phyloP scores from a whole-genome alignment of 163 green algal genomes.

The Chlamydomonas reinhardtii region DNA sequence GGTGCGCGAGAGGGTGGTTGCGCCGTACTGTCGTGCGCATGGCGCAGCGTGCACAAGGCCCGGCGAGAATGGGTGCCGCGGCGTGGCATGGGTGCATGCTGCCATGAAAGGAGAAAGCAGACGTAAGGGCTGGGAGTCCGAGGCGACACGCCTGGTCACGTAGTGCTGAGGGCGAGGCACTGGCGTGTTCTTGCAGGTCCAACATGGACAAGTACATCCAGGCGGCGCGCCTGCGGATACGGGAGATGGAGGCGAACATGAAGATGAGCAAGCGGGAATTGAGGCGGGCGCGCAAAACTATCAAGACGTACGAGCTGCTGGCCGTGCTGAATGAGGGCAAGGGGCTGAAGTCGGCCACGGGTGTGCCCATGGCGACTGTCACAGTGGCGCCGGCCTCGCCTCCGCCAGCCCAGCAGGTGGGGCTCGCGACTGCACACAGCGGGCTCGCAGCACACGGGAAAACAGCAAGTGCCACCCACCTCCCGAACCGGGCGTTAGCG shows the following conservation, averaged over 20 bases:
- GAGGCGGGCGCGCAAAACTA: slow-evolving; percentile 61
- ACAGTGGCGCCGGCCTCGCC: neutral
- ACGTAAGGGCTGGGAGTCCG: too few relatives aligned
- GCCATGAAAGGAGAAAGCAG: too few relatives aligned
- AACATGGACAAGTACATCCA: slow-evolving; percentile 64
- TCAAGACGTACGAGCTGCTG: slow-evolving; percentile 71
- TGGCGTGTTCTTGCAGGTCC: slow-evolving; percentile 30
- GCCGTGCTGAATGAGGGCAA: slow-evolving; percentile 43
- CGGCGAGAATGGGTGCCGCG: too few relatives aligned
- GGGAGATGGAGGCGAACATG: slow-evolving; percentile 66
- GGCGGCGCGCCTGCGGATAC: slow-evolving; percentile 59
- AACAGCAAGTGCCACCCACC: too few relatives aligned
- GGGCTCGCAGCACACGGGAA: too few relatives aligned
- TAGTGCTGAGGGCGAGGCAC: too few relatives aligned
- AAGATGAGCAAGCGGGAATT: slow-evolving; percentile 67
- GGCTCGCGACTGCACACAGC: too few relatives aligned
- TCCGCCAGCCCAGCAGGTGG: neutral
- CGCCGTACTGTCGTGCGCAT: neutral
- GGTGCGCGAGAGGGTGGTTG: slow-evolving; percentile 34
- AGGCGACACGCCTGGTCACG: too few relatives aligned
- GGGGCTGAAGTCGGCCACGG: neutral
- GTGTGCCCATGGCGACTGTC: neutral
- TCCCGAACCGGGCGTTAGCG: too few relatives aligned
- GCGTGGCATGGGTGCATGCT: too few relatives aligned
- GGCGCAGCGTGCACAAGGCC: too few relatives aligned